Base-by-base conservation (phyloP, 257 asterid genomes). In the Dorcoceras hygrometricum region DNA sequence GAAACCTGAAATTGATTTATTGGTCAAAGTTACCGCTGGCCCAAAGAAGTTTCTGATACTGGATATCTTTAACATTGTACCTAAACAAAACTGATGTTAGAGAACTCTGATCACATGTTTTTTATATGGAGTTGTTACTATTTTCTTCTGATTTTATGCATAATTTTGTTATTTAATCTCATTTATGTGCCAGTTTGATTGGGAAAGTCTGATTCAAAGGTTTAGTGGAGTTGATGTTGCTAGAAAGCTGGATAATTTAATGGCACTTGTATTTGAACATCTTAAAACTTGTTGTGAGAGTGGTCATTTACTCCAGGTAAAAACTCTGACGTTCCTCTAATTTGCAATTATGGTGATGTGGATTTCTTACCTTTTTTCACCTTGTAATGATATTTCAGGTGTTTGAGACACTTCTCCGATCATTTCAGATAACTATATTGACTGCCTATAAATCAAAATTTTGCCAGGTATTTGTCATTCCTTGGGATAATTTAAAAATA, bases 381-480 rank as follows among this genome's bases (percentile, higher is more conserved):
- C 27, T 59, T 70, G 20, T 63, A 68, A 61, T 74, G 72, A 27
- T 68, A 59, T 70, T 62, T 70, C 70, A 94, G 99, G 96, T 88
- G 61, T 90, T 90, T 75, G 95, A 87, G 71, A 78, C 79, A 28
- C 90, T 90, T 68, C 95, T 90, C 76, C 87, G 73, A 59, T 86
- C 99, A 25, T 94, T 94, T 84, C 83, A 82, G 71, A 87, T 68
- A 77, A 94, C 97, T 71, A 82, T 90, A 71, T 73, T 90, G 82
- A 87, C 95, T 29, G 89, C 96, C 10, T 84, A 90, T 73, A 94
- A 90, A 70, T 77, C 99, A 62, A 94, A 90, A 78, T 94, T 94
- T 81, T 85, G 91, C 25, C 99, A 94, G 97, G 99, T 94, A 81
- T 54, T 54, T 70, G 8, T 51, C 36, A 50, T 56, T 0, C 70